phyloP scores from a whole-genome alignment of 2,329 filamentous ascomycete genomes.

The Aspergillus candidus region DNA sequence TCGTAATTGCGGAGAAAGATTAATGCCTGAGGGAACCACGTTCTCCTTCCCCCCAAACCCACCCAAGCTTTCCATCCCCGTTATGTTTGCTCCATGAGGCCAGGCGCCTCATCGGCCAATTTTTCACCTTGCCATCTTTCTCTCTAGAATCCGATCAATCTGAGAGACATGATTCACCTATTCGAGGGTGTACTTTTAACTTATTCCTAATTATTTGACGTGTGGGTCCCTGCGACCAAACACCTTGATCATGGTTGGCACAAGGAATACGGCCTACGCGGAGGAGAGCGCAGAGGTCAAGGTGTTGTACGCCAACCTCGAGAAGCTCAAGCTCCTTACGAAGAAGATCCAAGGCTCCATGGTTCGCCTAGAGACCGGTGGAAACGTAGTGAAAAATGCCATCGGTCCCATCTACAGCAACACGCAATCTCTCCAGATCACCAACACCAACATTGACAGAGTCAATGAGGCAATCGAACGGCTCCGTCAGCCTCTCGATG shows the following conservation, averaged over 20 bases:
- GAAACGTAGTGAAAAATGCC: slow-evolving; percentile 84
- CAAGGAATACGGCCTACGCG: slow-evolving; percentile 53
- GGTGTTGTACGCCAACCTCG: slow-evolving; percentile 63
- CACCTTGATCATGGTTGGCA: slow-evolving; percentile 45
- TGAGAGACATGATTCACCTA: slow-evolving; percentile 7
- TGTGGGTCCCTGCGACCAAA: slow-evolving; percentile 13
- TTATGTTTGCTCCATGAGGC: slow-evolving; percentile 14
- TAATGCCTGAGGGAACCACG: not conserved
- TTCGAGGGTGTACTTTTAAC: slow-evolving; percentile 2
- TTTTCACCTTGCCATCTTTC: not conserved
- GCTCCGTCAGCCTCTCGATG: slow-evolving; percentile 83
- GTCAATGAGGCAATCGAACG: slow-evolving; percentile 82
- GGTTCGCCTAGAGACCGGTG: slow-evolving; percentile 75
- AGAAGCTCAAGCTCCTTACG: slow-evolving; percentile 87
- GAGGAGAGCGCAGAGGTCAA: slow-evolving; percentile 65
- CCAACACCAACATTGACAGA: slow-evolving; percentile 81
- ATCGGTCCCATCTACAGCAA: slow-evolving; percentile 90
- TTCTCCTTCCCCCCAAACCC: not conserved
- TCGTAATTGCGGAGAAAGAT: slow-evolving; percentile 5
- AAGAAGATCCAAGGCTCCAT: slow-evolving; percentile 93
- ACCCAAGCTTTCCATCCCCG: not conserved
- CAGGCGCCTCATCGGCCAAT: slow-evolving; percentile 17
- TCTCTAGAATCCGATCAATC: not conserved
- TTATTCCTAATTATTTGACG: slow-evolving; percentile 5
- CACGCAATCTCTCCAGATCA: slow-evolving; percentile 80